Conservation (phyloP, 1,284 basidiomycete species). For the Ganoderma sinense region DNA sequence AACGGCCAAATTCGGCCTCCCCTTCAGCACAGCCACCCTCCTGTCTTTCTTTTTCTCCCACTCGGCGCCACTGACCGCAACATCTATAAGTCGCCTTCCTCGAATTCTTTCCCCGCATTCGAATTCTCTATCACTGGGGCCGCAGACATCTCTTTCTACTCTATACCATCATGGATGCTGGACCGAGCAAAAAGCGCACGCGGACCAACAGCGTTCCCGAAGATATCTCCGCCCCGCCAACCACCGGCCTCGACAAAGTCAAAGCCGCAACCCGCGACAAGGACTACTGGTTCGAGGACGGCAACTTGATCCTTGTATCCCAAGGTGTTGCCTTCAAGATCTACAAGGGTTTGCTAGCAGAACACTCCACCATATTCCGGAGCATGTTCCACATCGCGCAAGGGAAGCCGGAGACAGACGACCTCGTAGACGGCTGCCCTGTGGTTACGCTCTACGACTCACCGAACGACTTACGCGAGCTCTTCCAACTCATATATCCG, state of each 20-base stretch:
- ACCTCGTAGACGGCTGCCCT: slow-evolving; percentile 25
- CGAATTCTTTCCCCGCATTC: not conserved
- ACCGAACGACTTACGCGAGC: slow-evolving; percentile 16
- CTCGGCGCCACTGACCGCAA: not conserved
- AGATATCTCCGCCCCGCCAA: not conserved
- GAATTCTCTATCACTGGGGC: not conserved
- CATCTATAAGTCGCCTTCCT: not conserved
- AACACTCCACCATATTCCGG: slow-evolving; percentile 31
- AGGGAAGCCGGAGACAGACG: slow-evolving; percentile 15
- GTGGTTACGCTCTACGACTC: slow-evolving; percentile 28
- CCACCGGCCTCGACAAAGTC: slow-evolving; percentile 7
- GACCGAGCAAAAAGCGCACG: slow-evolving; percentile 4
- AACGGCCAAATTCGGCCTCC: not conserved
- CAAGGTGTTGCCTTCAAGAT: slow-evolving; percentile 23
- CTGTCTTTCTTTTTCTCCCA: not conserved
- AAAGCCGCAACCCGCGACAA: slow-evolving; percentile 11
- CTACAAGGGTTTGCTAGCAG: slow-evolving; percentile 28
- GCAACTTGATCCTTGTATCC: slow-evolving; percentile 31
- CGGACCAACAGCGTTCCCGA: not conserved
- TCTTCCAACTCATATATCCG: slow-evolving; percentile 17
- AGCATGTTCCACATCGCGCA: slow-evolving; percentile 30
- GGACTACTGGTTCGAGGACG: slow-evolving; percentile 31
- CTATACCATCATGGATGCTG: not conserved
- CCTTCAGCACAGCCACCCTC: not conserved
- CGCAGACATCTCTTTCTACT: not conserved